Evolutionary conservation across 2,329 filamentous ascomycete species (phyloP).

Genomic region (Aaosphaeria arxii): DNA sequence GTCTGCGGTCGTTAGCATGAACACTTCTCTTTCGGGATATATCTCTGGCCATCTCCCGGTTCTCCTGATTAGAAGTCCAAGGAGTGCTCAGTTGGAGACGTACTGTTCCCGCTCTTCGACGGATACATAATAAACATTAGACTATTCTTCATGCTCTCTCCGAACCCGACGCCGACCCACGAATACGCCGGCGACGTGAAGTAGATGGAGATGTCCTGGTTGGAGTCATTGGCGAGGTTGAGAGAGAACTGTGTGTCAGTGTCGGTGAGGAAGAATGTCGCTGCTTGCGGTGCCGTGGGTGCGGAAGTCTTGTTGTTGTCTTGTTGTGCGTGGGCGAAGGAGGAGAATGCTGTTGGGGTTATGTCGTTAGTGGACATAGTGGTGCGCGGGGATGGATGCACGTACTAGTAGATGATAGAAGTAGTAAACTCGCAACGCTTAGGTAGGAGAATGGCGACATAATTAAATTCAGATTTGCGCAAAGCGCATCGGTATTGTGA

Average conservation of each 20-base stretch:
- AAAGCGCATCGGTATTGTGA: too few species aligned
- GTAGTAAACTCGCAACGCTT: background rate
- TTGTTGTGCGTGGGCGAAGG: conserved; percentile 6
- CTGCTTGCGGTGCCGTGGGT: conserved; percentile 13
- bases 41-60: background rate
- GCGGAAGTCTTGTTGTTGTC: too few species aligned
- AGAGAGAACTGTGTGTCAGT: conserved; percentile 36
- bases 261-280: conserved; percentile 28
- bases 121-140: conserved; percentile 47
- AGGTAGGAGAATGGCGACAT: too few species aligned
- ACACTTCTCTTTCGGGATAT: background rate
- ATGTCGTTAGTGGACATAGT: background rate
- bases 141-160: conserved; percentile 40
- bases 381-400: background rate
- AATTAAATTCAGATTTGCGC: too few species aligned
- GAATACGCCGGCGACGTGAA: conserved; percentile 36
- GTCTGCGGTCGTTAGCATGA: conserved; percentile 11
- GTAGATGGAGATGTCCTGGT: conserved; percentile 31
- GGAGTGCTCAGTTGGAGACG: conserved; percentile 1
- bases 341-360: conserved; percentile 13
- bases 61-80: background rate
- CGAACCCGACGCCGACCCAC: conserved; percentile 46
- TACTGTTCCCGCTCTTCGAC: conserved; percentile 30
- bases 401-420: background rate
- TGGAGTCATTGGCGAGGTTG: conserved; percentile 29